phyloP scores from a whole-genome alignment of 208 protist species.

The Wallacemonas sp. region DNA sequence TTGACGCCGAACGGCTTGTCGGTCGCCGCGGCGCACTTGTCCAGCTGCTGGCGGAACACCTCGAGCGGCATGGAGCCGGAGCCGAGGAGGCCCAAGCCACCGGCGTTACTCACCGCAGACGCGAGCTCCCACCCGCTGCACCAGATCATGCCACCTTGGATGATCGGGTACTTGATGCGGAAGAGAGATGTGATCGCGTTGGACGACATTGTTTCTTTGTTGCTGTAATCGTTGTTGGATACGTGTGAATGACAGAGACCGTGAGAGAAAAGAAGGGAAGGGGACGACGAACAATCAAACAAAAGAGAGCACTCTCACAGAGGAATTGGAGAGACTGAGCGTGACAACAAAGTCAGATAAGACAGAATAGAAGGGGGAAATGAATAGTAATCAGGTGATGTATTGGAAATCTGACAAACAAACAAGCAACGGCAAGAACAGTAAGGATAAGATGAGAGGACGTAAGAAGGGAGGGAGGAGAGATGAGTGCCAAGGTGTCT shows the following conservation, averaged over 20 bases:
- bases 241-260: not conserved
- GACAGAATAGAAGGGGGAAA: too few relatives aligned
- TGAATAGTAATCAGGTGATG: too few relatives aligned
- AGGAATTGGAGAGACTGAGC: too few relatives aligned
- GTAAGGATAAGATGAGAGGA: too few relatives aligned
- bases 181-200: constrained; percentile 60
- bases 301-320: too few relatives aligned
- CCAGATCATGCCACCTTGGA: constrained; percentile 84
- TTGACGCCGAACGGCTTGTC: constrained; percentile 86
- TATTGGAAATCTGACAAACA: too few relatives aligned
- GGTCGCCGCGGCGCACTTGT: constrained; percentile 45
- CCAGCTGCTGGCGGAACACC: constrained; percentile 58
- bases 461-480: too few relatives aligned
- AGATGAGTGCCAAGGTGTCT: too few relatives aligned
- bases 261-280: constrained; percentile 12
- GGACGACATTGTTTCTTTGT: constrained; percentile 24
- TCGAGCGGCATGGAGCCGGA: constrained; percentile 75
- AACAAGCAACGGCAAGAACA: too few relatives aligned
- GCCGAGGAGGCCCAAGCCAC: constrained; percentile 84
- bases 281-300: too few relatives aligned
- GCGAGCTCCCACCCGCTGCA: constrained; percentile 78
- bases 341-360: too few relatives aligned
- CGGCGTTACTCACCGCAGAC: constrained; percentile 83
- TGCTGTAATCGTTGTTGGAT: not conserved
- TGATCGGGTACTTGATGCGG: constrained; percentile 77